Percentiles rank a stretch among this genome's conserved stretches.
Conservation (phyloP, 495 filamentous ascomycete genomes). For the Tuber magnatum region DNA sequence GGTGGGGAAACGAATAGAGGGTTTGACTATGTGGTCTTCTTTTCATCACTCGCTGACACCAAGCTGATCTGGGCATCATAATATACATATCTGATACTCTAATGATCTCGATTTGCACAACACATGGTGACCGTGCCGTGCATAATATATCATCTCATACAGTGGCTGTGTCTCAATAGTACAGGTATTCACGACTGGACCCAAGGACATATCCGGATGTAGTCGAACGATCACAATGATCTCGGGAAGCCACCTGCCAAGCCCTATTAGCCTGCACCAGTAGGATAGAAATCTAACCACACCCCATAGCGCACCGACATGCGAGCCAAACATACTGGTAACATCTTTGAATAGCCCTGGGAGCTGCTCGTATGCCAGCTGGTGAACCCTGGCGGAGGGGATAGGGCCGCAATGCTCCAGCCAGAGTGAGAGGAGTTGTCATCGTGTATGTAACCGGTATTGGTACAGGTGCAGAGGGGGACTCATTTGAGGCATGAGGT, state of each 20-base stretch:
- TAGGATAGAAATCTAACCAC: not conserved
- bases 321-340: not conserved
- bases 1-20: no score
- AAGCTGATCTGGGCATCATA: no score
- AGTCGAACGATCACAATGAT: not conserved
- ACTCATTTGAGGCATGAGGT: no score
- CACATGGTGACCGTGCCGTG: no score
- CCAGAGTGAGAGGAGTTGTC: not conserved
- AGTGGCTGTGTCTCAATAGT: not conserved
- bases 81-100: not conserved
- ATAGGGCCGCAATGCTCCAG: no score
- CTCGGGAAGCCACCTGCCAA: not conserved
- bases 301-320: not conserved
- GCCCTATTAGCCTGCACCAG: not conserved
- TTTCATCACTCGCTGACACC: no score
- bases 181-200: not conserved
- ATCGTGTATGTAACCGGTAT: not conserved
- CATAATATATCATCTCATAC: not conserved
- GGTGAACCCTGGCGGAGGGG: not conserved
- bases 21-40: no score
- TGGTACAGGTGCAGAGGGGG: no score
- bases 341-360: not conserved
- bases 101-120: not conserved
- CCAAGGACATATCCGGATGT: not conserved
- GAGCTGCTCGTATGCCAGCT: accelerated